Evolutionary conservation across 2,329 filamentous ascomycete species (phyloP).

Genomic region (Cercospora canescens): DNA sequence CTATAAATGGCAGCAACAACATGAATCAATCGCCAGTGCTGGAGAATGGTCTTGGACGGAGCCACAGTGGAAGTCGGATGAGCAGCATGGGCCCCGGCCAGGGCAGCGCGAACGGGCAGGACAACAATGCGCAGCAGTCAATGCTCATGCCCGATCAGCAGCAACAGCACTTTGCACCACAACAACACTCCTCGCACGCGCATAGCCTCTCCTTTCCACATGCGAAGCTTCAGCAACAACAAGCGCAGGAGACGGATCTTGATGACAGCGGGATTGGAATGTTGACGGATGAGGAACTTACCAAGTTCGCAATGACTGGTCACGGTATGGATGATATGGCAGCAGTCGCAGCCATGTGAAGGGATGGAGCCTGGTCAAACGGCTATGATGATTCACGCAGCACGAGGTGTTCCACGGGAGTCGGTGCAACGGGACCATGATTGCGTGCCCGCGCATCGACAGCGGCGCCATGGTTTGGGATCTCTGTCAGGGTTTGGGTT

Average conservation of each 20-base stretch:
- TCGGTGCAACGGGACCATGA: slow-evolving; percentile 11
- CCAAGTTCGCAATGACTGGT: slow-evolving; percentile 25
- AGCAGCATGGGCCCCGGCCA: slow-evolving; percentile 34
- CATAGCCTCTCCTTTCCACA: slow-evolving; percentile 20
- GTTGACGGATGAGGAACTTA: slow-evolving; percentile 38
- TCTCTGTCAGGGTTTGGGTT: background rate
- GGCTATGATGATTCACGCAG: slow-evolving; percentile 9
- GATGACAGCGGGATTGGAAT: slow-evolving; percentile 43
- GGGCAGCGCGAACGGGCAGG: slow-evolving; percentile 18
- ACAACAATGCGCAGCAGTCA: slow-evolving; percentile 15
- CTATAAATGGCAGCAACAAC: slow-evolving; percentile 11
- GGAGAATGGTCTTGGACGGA: slow-evolving; percentile 28
- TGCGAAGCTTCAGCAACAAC: slow-evolving; percentile 10
- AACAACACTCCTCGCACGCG: slow-evolving; percentile 21
- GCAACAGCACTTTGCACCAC: slow-evolving; percentile 19
- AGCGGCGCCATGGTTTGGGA: background rate
- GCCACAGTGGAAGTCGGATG: slow-evolving; percentile 35
- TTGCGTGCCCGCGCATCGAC: background rate
- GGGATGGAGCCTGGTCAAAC: background rate
- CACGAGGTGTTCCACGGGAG: slow-evolving; percentile 6
- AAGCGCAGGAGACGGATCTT: slow-evolving; percentile 33
- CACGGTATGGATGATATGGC: slow-evolving; percentile 18
- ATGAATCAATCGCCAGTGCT: slow-evolving; percentile 28
- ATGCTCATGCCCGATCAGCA: slow-evolving; percentile 25
- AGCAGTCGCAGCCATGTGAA: background rate